These are phyloP conservation scores for Pisolithus tinctorius DNA, from an alignment of 768 basidiomycete species.

Conservation along the genomic window DNA sequence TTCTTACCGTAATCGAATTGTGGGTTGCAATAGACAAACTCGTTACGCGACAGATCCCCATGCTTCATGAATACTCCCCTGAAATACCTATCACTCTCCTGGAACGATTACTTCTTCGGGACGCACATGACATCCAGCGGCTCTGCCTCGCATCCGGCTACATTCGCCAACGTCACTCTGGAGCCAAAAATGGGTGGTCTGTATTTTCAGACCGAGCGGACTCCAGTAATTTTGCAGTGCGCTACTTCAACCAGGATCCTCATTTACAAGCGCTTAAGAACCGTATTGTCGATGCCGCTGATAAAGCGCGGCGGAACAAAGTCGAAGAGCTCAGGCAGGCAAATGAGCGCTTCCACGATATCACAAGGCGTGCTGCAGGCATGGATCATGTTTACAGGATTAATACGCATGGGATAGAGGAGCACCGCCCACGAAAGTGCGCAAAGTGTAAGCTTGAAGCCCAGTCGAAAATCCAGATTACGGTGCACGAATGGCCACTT, in stretches of 20 bases:
- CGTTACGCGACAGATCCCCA: constrained; percentile 12
- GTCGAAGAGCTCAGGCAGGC: background rate
- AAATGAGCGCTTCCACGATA: constrained; percentile 12
- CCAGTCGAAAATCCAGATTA: constrained; percentile 17
- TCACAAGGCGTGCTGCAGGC: background rate
- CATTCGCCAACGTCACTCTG: constrained; percentile 24
- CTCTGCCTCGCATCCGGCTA: constrained; percentile 24
- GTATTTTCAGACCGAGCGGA: constrained; percentile 25
- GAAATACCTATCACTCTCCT: constrained; percentile 24
- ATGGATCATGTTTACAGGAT: background rate
- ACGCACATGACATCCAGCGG: constrained; percentile 20
- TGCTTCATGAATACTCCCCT: constrained; percentile 27
- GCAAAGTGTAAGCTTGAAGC: constrained; percentile 20
- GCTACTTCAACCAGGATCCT: constrained; percentile 26
- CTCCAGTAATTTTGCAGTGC: constrained; percentile 23
- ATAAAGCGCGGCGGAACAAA: background rate
- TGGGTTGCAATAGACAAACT: constrained; percentile 32
- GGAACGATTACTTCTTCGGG: constrained; percentile 24
- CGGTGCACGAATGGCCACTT: constrained; percentile 38
- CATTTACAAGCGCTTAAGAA: constrained; percentile 19
- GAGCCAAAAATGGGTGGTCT: constrained; percentile 15
- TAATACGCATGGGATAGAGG: background rate
- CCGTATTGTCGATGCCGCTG: constrained; percentile 26
- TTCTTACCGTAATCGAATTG: constrained; percentile 32
- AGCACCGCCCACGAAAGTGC: constrained; percentile 6